Evolutionary conservation across 305 asterid genomes (phyloP).

Genomic region (Ruellia speciosa): DNA sequence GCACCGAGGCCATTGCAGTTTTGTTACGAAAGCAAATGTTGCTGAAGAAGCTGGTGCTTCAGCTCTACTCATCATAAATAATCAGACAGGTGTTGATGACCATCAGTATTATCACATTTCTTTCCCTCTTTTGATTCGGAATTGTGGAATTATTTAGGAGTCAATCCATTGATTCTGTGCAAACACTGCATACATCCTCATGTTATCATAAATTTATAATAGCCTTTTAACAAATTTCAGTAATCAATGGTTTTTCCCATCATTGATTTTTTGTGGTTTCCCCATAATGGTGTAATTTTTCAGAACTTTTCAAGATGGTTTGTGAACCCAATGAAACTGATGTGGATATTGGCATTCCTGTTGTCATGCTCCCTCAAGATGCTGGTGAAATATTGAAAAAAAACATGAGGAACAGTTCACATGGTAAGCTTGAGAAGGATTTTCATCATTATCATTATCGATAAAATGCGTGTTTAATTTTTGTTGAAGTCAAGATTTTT

Average conservation of each 20-base stretch:
- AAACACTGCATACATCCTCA: background rate
- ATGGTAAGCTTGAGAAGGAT: conserved; percentile 38
- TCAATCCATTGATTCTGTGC: background rate
- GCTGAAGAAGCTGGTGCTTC: conserved; percentile 98
- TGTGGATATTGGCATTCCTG: conserved; percentile 59
- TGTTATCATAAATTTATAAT: background rate
- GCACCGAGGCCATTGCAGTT: conserved; percentile 89
- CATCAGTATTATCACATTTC: background rate
- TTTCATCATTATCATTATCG: background rate
- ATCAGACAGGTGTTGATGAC: conserved; percentile 61
- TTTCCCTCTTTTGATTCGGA: background rate
- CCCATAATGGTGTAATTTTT: conserved; percentile 15
- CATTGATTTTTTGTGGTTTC: conserved; percentile 16
- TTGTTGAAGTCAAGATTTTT: background rate
- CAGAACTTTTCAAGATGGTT: conserved; percentile 99
- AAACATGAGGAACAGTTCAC: conserved; percentile 43
- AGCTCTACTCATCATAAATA: conserved; percentile 76
- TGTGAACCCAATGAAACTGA: conserved; percentile 81
- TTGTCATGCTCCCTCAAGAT: conserved; percentile 91
- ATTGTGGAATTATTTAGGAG: background rate
- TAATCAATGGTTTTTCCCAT: background rate
- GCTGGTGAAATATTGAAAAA: conserved; percentile 63
- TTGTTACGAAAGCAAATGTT: conserved; percentile 75
- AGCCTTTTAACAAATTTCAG: background rate
- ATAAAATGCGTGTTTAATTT: background rate